Evolutionary conservation across 805 yeast species (phyloP).

Genomic region (Teunomyces gatunensis): DNA sequence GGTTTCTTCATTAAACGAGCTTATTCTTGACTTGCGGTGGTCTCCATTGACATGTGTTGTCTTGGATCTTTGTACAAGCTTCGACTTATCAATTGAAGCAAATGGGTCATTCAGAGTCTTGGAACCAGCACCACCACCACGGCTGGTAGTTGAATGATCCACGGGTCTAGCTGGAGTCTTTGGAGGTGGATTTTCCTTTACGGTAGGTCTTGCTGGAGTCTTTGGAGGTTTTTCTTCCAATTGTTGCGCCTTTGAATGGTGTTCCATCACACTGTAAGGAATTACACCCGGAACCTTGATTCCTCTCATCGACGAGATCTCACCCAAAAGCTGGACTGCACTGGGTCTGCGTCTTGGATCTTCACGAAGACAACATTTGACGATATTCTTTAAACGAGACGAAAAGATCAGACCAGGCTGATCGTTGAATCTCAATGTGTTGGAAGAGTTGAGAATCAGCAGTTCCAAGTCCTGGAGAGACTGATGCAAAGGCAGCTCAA

Average conservation of each 20-base stretch:
- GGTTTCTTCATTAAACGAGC: slow-evolving; percentile 8
- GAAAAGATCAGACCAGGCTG: slow-evolving; percentile 49
- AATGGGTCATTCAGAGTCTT: slow-evolving; percentile 36
- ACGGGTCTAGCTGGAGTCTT: neutral
- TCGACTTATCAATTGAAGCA: slow-evolving; percentile 40
- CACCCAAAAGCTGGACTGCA: slow-evolving; percentile 67
- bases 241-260: slow-evolving; percentile 2
- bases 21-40: slow-evolving; percentile 5
- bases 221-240: neutral
- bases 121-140: neutral
- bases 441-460: slow-evolving; percentile 58
- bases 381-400: slow-evolving; percentile 59
- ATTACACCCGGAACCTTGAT: slow-evolving; percentile 41
- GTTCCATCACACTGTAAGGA: slow-evolving; percentile 34
- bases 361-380: slow-evolving; percentile 56
- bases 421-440: slow-evolving; percentile 47
- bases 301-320: slow-evolving; percentile 60
- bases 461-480: slow-evolving; percentile 46
- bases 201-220: neutral
- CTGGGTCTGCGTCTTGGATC: slow-evolving; percentile 75
- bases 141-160: too few relatives aligned
- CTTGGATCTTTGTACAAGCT: slow-evolving; percentile 22
- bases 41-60: slow-evolving; percentile 10
- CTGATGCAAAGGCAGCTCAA: slow-evolving; percentile 50
- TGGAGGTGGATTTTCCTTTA: neutral